These are phyloP conservation scores for Verticillium dahliae DNA, from an alignment of 2,329 filamentous ascomycete species.

Conservation along the genomic window DNA sequence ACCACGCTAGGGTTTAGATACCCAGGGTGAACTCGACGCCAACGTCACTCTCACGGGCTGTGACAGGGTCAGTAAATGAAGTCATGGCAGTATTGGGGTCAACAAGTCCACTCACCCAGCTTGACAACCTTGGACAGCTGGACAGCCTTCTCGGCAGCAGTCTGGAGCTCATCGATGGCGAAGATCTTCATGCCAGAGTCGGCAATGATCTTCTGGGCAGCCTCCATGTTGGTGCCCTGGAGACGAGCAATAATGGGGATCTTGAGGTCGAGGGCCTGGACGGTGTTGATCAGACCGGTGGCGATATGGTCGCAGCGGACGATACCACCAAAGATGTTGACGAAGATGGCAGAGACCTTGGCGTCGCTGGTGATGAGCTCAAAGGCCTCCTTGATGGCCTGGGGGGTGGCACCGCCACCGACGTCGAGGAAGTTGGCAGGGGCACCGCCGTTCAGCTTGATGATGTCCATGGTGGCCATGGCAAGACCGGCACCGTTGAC, in stretches of 20 bases:
- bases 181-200: constrained; percentile 99
- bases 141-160: constrained; percentile 93
- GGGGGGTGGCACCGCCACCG: constrained; percentile 91
- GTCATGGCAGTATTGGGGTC: not conserved
- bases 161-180: constrained; percentile 97
- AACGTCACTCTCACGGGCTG: constrained; percentile 91
- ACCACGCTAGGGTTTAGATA: constrained; percentile 56
- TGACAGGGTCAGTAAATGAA: constrained; percentile 9
- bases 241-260: constrained; percentile 95
- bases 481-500: constrained; percentile 98
- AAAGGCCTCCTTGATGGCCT: constrained; percentile 95
- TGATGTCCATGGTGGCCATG: constrained; percentile 99
- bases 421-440: constrained; percentile 99
- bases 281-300: constrained; percentile 90
- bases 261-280: constrained; percentile 89
- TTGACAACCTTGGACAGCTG: constrained; percentile 99
- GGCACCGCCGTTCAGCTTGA: constrained; percentile 95
- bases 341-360: constrained; percentile 97
- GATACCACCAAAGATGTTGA: constrained; percentile 99
- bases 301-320: constrained; percentile 97
- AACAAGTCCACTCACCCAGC: constrained; percentile 42
- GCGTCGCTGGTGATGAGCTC: constrained; percentile 97
- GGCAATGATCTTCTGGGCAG: constrained; percentile 87
- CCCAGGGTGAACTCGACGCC: constrained; percentile 92
- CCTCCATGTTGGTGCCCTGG: constrained; percentile 97